phyloP scores from a whole-genome alignment of 805 yeast species.

The Yarrowia sp. region DNA sequence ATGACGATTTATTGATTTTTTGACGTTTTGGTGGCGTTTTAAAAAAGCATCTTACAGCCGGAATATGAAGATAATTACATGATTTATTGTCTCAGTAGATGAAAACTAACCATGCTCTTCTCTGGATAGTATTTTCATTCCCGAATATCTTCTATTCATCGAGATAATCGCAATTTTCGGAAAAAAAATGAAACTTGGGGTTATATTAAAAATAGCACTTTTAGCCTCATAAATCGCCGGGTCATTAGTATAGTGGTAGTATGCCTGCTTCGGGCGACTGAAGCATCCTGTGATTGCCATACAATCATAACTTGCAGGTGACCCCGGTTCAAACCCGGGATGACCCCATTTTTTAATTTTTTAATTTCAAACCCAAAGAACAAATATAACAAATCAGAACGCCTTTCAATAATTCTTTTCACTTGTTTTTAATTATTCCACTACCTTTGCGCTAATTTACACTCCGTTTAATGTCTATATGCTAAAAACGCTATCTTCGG shows the following conservation, averaged over 20 bases:
- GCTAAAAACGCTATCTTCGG: not conserved
- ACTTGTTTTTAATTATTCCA: not conserved
- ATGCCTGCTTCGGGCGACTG: slow-evolving; percentile 28
- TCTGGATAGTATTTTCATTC: not conserved
- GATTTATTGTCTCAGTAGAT: too few species aligned
- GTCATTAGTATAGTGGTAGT: slow-evolving; percentile 28
- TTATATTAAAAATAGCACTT: not conserved
- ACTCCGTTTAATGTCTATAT: not conserved
- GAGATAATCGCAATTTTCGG: not conserved
- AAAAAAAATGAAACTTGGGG: not conserved
- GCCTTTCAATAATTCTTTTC: too few species aligned
- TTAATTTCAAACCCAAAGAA: not conserved
- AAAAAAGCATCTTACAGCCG: too few species aligned
- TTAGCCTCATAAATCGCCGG: not conserved
- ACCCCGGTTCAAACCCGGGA: slow-evolving; percentile 43
- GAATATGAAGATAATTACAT: too few species aligned
- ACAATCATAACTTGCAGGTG: slow-evolving; percentile 37
- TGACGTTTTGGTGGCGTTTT: too few species aligned
- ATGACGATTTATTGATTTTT: too few species aligned
- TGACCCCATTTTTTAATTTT: slow-evolving; percentile 38
- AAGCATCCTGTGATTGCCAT: slow-evolving; percentile 25
- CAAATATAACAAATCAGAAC: too few species aligned
- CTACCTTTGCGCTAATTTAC: too few species aligned
- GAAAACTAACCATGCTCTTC: not conserved
- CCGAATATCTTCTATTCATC: not conserved